These are phyloP conservation scores for Alternaria longipes DNA, from an alignment of 2,329 filamentous ascomycete genomes.

Conservation along the genomic window DNA sequence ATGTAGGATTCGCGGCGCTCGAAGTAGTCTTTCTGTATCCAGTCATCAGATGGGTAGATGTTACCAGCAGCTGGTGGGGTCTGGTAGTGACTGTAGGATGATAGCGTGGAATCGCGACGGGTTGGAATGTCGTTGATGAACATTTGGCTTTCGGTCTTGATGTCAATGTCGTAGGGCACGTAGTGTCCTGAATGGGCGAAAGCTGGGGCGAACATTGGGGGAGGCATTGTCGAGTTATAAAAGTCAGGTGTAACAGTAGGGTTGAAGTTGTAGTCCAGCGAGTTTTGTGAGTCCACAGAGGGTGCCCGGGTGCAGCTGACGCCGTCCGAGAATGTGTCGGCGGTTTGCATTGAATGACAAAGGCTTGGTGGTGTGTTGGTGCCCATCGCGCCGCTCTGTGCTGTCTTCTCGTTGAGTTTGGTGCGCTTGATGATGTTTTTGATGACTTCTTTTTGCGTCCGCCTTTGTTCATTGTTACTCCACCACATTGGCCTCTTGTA, in stretches of 20 bases:
- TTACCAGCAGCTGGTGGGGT: slow-evolving; percentile 76
- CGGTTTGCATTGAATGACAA: slow-evolving; percentile 82
- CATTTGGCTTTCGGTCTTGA: slow-evolving; percentile 94
- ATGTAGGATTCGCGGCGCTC: slow-evolving; percentile 72
- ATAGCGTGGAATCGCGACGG: slow-evolving; percentile 84
- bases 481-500: slow-evolving; percentile 98
- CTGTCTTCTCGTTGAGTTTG: slow-evolving; percentile 88
- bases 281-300: slow-evolving; percentile 83
- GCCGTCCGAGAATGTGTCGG: slow-evolving; percentile 79
- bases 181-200: slow-evolving; percentile 67
- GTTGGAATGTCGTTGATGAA: slow-evolving; percentile 91
- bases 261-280: slow-evolving; percentile 71
- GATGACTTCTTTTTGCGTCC: slow-evolving; percentile 90
- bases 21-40: slow-evolving; percentile 76
- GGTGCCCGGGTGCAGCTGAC: slow-evolving; percentile 74
- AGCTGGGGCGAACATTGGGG: slow-evolving; percentile 54
- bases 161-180: slow-evolving; percentile 89
- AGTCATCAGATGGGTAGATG: slow-evolving; percentile 72
- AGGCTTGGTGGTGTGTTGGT: slow-evolving; percentile 77
- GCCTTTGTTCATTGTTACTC: slow-evolving; percentile 88
- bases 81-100: slow-evolving; percentile 91
- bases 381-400: slow-evolving; percentile 59
- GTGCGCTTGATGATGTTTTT: slow-evolving; percentile 98
- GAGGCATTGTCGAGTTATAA: slow-evolving; percentile 70
- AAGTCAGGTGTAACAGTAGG: slow-evolving; percentile 64